These are phyloP conservation scores for Hypericum perforatum DNA, from an alignment of 345 rosid genomes.

Conservation along the genomic window DNA sequence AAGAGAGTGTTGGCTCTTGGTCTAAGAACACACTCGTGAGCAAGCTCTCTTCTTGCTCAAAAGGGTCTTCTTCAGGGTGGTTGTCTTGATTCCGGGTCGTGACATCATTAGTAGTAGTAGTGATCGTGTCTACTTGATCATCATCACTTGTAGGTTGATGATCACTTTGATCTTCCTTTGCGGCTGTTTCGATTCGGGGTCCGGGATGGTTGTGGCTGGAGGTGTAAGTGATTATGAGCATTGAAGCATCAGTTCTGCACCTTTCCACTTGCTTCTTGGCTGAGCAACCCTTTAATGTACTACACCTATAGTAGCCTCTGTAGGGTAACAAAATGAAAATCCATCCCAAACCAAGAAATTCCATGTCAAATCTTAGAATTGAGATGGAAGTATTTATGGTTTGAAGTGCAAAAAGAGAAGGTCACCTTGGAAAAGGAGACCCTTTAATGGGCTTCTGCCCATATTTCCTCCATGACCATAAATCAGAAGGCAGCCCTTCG, in stretches of 20 bases:
- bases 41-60: conserved; percentile 11
- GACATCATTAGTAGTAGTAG: conserved; percentile 39
- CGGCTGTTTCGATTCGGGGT: conserved; percentile 19
- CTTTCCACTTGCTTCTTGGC: conserved; percentile 69
- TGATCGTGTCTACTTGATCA: conserved; percentile 18
- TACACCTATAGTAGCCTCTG: conserved; percentile 71
- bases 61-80: conserved; percentile 15
- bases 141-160: conserved; percentile 17
- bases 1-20: conserved; percentile 35
- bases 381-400: neutral
- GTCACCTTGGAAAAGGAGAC: conserved; percentile 60
- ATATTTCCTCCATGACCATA: conserved; percentile 78
- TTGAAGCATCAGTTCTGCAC: conserved; percentile 57
- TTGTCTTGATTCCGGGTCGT: conserved; percentile 17
- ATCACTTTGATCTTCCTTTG: conserved; percentile 14
- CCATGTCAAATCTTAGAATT: neutral
- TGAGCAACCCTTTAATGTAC: conserved; percentile 64
- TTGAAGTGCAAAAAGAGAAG: neutral
- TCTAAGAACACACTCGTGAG: conserved; percentile 26
- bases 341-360: neutral
- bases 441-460: conserved; percentile 72
- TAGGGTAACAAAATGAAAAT: neutral
- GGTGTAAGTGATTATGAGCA: conserved; percentile 58
- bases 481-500: conserved; percentile 61
- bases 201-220: conserved; percentile 56